Conservation (phyloP, 495 filamentous ascomycete genomes). For the Durotheca rogersii region DNA sequence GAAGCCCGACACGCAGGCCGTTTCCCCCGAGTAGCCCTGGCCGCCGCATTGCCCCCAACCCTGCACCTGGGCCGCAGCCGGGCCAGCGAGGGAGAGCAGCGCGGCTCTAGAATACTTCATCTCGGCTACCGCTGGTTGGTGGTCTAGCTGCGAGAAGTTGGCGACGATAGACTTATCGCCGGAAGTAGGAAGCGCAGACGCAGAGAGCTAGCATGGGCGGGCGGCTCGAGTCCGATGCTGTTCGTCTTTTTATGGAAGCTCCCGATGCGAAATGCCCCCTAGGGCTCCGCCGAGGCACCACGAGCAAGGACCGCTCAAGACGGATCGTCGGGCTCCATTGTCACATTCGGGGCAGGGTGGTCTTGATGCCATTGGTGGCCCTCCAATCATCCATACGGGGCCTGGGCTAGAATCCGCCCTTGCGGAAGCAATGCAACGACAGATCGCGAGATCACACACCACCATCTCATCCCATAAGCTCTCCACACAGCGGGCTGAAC, state of each 20-base stretch:
- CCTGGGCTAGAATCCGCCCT: background rate
- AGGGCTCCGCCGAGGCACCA: constrained; percentile 10
- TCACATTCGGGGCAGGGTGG: constrained; percentile 16
- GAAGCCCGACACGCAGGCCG: constrained; percentile 45
- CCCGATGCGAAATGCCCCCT: background rate
- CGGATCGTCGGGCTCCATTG: constrained; percentile 32
- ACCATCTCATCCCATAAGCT: constrained; percentile 15
- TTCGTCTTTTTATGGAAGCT: too few species aligned
- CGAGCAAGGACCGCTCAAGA: constrained; percentile 4
- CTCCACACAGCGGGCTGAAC: constrained; percentile 20
- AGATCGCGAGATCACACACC: constrained; percentile 15
- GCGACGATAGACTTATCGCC: background rate
- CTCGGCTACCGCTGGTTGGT: background rate
- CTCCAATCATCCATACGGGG: constrained; percentile 17
- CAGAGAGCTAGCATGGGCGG: background rate
- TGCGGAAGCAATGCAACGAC: constrained; percentile 19
- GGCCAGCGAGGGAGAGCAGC: constrained; percentile 22
- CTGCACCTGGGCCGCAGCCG: constrained; percentile 17
- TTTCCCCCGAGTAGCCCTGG: constrained; percentile 46
- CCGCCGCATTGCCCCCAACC: constrained; percentile 55
- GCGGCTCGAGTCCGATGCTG: background rate
- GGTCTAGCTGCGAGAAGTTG: background rate
- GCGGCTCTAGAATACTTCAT: constrained; percentile 32
- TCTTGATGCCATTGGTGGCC: constrained; percentile 1
- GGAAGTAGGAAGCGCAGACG: background rate